Base-by-base conservation (phyloP, 1,284 basidiomycete genomes). In the Apiotrichum akiyoshidainum region DNA sequence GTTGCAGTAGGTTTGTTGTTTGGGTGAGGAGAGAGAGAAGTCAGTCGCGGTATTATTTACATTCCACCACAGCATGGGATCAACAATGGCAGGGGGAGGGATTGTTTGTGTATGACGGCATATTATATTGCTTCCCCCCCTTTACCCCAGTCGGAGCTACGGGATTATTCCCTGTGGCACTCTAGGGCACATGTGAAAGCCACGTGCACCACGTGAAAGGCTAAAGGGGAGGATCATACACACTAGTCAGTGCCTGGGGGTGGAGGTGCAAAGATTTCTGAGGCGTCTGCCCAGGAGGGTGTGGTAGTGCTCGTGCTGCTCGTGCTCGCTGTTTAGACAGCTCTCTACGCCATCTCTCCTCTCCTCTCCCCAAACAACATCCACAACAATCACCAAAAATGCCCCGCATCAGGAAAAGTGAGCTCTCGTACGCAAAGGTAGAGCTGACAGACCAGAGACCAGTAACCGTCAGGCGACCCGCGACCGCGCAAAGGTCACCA, bases 351-450 rank as follows among this genome's bases (percentile, higher is more conserved):
- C 8, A 41, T 14, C 14, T 17, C 26, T 31, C 26, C 26, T 31
- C 26, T 49, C n/a, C 35, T 49, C 34, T 39, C 48, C 39, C 22
- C 14, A 17, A 34, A 35, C 37, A 16, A 54, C 58, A 46, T 50
- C 46, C 46, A 49, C 45, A 51, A 10, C 42, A 34, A 53, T 39
- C 49, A 21, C 51, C 46, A 51, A 68, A 52, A 46, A 89, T 90
- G 88, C 87, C 87, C 69, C 82, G 83, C 41, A 88, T 89, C 69
- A 83, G 87, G 64, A 89, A 88, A 79, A 87, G 87, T 88, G 65
- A 67, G 34, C 34, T 35, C 22, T 8, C 31, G 0, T 14, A 21
- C 13, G 19, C 11, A 12, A 3, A 13, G 21, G 22, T 14, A 6
- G 8, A n/a, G 49, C 58, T 55, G 31, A 59, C 55, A 46, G 8